Evolutionary conservation across 306 rosid species (phyloP).

Genomic region (Gynostemma pentaphyllum): DNA sequence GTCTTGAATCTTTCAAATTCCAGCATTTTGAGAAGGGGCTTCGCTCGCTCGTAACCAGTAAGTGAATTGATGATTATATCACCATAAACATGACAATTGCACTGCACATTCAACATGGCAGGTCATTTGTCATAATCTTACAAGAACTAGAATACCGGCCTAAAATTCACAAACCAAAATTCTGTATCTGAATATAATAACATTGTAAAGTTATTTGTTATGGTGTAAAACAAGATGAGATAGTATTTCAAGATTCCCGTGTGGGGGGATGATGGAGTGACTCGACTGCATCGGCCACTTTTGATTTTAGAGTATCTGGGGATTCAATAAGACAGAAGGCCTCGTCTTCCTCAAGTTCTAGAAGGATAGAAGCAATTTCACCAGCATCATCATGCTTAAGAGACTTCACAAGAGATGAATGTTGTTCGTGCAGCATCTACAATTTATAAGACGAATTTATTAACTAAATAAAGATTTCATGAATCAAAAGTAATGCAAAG

Average conservation of each 20-base stretch:
- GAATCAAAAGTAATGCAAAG: too few species aligned
- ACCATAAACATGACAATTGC: neutral
- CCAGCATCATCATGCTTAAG: neutral
- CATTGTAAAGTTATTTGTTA: neutral
- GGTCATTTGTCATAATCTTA: neutral
- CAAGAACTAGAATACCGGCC: neutral
- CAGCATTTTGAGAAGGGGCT: neutral
- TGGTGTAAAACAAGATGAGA: neutral
- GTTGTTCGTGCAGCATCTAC: slow-evolving; percentile 8
- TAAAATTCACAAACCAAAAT: neutral
- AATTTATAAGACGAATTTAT: neutral
- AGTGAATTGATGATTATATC: slow-evolving; percentile 1
- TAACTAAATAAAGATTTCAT: neutral
- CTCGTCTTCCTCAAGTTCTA: slow-evolving; percentile 9
- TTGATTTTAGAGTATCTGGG: slow-evolving; percentile 7
- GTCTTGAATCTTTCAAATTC: neutral
- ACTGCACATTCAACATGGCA: neutral
- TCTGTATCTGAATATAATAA: neutral
- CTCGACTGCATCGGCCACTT: slow-evolving; percentile 6
- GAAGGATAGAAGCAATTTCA: slow-evolving; percentile 6
- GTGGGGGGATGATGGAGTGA: neutral
- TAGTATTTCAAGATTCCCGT: neutral
- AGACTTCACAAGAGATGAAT: slow-evolving; percentile 2
- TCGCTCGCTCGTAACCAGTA: neutral
- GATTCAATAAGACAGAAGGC: slow-evolving; percentile 1